Conservation (phyloP, 1,284 basidiomycete species). For the Puccinia triticina region DNA sequence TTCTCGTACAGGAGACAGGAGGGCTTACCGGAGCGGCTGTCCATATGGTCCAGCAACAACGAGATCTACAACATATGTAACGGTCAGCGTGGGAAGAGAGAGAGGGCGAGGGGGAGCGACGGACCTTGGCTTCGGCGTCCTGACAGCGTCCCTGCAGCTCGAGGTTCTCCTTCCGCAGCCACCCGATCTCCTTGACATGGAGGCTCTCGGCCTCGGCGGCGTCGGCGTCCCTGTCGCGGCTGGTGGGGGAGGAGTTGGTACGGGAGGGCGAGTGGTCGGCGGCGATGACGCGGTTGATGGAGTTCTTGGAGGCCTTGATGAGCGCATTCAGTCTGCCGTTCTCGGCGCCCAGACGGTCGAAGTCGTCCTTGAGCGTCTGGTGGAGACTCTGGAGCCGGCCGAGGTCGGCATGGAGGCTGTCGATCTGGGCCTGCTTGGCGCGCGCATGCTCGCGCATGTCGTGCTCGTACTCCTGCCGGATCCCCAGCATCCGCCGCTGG, state of each 20-base stretch:
- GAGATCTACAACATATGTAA: constrained; percentile 44
- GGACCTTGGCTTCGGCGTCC: constrained; percentile 53
- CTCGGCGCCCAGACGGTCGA: not conserved
- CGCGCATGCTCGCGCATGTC: not conserved
- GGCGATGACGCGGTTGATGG: constrained; percentile 28
- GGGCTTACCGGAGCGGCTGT: constrained; percentile 29
- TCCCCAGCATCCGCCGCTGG: constrained; percentile 13
- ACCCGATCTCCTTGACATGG: constrained; percentile 53
- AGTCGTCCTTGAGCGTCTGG: not conserved
- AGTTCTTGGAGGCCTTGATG: constrained; percentile 39
- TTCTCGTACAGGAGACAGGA: no score
- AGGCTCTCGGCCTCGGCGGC: not conserved
- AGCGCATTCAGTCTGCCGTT: constrained; percentile 6
- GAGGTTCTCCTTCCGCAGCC: constrained; percentile 57
- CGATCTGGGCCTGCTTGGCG: not conserved
- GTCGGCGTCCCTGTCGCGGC: constrained; percentile 22
- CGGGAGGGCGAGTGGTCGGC: not conserved
- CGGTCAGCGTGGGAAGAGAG: no score
- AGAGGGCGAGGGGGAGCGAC: constrained; percentile 15
- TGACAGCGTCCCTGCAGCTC: constrained; percentile 55
- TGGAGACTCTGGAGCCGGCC: not conserved
- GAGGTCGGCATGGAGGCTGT: not conserved
- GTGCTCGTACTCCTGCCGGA: constrained; percentile 30
- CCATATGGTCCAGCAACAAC: constrained; percentile 47
- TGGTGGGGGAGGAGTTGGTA: not conserved